Conservation (phyloP, 495 filamentous ascomycete species). For the Neurospora cerealis region DNA sequence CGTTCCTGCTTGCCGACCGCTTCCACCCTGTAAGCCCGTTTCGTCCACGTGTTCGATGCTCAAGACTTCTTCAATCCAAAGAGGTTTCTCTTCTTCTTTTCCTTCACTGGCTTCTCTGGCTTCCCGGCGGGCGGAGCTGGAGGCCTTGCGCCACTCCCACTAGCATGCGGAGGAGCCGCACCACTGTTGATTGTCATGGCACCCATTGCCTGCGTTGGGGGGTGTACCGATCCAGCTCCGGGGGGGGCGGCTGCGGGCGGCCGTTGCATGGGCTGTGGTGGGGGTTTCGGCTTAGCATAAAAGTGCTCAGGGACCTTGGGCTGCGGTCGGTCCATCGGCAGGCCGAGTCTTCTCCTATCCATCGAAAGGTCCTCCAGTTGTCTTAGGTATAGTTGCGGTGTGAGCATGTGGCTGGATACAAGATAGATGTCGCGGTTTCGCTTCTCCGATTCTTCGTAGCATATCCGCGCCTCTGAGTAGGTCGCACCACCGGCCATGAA, state of each 20-base stretch:
- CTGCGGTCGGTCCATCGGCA: conserved; percentile 72
- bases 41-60: neutral
- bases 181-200: conserved; percentile 23
- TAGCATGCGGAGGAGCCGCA: conserved; percentile 10
- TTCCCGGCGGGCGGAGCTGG: conserved; percentile 32
- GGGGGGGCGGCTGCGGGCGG: neutral
- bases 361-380: conserved; percentile 72
- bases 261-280: conserved; percentile 9
- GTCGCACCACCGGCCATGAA: conserved; percentile 97
- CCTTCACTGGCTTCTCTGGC: conserved; percentile 43
- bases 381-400: conserved; percentile 64
- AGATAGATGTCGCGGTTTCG: conserved; percentile 76
- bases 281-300: conserved; percentile 63
- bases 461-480: conserved; percentile 76
- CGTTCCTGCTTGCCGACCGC: neutral
- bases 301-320: conserved; percentile 76
- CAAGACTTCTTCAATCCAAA: conserved; percentile 54
- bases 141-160: conserved; percentile 12
- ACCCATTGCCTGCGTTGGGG: conserved; percentile 19
- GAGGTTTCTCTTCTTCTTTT: conserved; percentile 72
- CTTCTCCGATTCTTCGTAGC: conserved; percentile 72
- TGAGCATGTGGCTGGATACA: conserved; percentile 85
- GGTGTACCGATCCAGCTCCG: conserved; percentile 26
- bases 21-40: neutral
- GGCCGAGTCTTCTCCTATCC: conserved; percentile 62